Conservation (phyloP, 2,329 filamentous ascomycete species). For the Pezicula neosporulosa region DNA sequence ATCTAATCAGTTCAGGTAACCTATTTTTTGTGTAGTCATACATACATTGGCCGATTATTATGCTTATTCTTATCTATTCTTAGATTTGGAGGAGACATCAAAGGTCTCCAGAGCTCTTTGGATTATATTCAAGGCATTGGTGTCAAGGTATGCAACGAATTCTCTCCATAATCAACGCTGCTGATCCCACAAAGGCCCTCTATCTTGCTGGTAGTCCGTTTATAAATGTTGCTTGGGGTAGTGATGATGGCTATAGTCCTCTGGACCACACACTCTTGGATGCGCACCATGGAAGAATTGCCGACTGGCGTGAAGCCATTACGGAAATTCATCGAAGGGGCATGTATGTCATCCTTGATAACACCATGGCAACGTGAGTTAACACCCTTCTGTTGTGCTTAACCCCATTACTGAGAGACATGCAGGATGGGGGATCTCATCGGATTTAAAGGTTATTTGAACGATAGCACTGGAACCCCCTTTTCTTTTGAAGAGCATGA, state of each 20-base stretch:
- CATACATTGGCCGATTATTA: too few species aligned
- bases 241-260: slow-evolving; percentile 58
- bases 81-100: slow-evolving; percentile 50
- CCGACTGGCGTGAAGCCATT: slow-evolving; percentile 53
- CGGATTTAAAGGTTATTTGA: slow-evolving; percentile 57
- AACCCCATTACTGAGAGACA: not conserved
- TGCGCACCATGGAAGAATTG: slow-evolving; percentile 56
- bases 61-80: too few species aligned
- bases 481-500: slow-evolving; percentile 53
- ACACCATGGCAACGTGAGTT: slow-evolving; percentile 41
- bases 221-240: slow-evolving; percentile 62
- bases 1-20: slow-evolving; percentile 57
- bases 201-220: slow-evolving; percentile 62
- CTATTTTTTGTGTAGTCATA: too few species aligned
- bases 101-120: slow-evolving; percentile 54
- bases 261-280: slow-evolving; percentile 62
- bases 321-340: slow-evolving; percentile 56
- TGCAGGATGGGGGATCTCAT: slow-evolving; percentile 55
- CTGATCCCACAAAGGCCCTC: slow-evolving; percentile 38
- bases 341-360: slow-evolving; percentile 66
- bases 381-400: too few species aligned
- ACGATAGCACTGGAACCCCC: slow-evolving; percentile 45
- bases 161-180: not conserved
- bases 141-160: slow-evolving; percentile 43
- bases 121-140: slow-evolving; percentile 65